phyloP scores from a whole-genome alignment of 2,329 filamentous ascomycete species.

The Calonectria naviculata region DNA sequence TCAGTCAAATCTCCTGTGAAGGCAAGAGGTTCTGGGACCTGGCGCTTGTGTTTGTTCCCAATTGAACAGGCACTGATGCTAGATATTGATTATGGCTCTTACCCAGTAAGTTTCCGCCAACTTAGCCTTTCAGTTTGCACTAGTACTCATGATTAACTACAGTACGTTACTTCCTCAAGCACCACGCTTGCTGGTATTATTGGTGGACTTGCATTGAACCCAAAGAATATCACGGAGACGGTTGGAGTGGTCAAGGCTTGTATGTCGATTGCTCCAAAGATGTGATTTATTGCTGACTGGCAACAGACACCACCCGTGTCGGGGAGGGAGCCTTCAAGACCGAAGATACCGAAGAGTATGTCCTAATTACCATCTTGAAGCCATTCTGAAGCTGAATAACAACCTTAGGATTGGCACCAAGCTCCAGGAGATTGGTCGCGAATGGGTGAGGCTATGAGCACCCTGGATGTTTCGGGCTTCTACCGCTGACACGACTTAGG shows the following conservation, averaged over 20 bases:
- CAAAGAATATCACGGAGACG: slow-evolving; percentile 67
- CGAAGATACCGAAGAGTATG: slow-evolving; percentile 60
- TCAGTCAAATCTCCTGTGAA: slow-evolving; percentile 27
- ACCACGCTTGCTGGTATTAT: slow-evolving; percentile 66
- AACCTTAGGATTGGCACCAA: slow-evolving; percentile 51
- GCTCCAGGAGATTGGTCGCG: slow-evolving; percentile 58
- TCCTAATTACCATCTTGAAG: slow-evolving; percentile 29
- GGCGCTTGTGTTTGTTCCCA: slow-evolving; percentile 29
- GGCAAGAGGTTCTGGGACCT: slow-evolving; percentile 30
- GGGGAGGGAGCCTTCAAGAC: slow-evolving; percentile 75
- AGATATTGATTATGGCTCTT: slow-evolving; percentile 67
- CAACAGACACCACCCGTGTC: slow-evolving; percentile 70
- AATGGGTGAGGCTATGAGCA: slow-evolving; percentile 45
- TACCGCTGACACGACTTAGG: slow-evolving; percentile 41
- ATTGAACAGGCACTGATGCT: slow-evolving; percentile 65
- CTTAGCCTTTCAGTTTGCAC: slow-evolving; percentile 22
- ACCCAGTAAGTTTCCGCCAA: slow-evolving; percentile 41
- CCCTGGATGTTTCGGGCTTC: slow-evolving; percentile 29
- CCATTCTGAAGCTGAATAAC: slow-evolving; percentile 32
- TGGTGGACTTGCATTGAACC: slow-evolving; percentile 71
- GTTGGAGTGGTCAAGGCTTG: slow-evolving; percentile 78
- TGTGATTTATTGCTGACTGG: slow-evolving; percentile 30
- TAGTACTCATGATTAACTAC: slow-evolving; percentile 29
- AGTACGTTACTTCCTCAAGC: slow-evolving; percentile 67
- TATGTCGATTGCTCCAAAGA: slow-evolving; percentile 39